Conservation (phyloP, 306 rosid genomes). For the Echinosophora koreensis region DNA sequence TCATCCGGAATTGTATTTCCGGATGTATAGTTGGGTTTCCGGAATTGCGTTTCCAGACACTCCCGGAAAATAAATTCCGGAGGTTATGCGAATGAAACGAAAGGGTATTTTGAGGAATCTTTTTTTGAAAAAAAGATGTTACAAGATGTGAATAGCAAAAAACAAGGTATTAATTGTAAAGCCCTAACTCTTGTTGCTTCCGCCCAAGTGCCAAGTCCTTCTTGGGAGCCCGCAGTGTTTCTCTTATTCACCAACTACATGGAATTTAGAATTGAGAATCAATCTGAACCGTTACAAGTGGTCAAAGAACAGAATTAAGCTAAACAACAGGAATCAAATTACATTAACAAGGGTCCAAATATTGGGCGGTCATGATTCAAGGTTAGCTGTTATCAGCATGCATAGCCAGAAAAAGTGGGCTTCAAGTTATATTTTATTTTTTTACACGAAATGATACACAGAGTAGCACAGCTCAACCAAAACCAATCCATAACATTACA, state of each 20-base stretch:
- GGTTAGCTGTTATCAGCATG: conserved; percentile 32
- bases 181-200: too few relatives aligned
- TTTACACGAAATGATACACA: background rate
- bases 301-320: conserved; percentile 35
- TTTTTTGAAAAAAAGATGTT: too few relatives aligned
- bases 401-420: conserved; percentile 23
- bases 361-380: conserved; percentile 39
- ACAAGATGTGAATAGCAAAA: too few relatives aligned
- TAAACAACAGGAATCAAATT: conserved; percentile 38
- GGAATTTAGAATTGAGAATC: conserved; percentile 6
- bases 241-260: conserved; percentile 30
- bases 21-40: too few relatives aligned
- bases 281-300: conserved; percentile 35
- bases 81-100: too few relatives aligned
- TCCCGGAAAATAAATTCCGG: too few relatives aligned
- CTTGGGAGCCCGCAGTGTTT: conserved; percentile 28
- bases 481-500: conserved; percentile 28
- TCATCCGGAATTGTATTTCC: too few relatives aligned
- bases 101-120: too few relatives aligned
- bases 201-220: conserved; percentile 21
- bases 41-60: too few relatives aligned
- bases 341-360: conserved; percentile 38
- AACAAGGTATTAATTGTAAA: too few relatives aligned
- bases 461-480: background rate
- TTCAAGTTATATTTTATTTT: background rate